phyloP scores from a whole-genome alignment of 2,329 filamentous ascomycete genomes.

The Cercospora nicotianae region DNA sequence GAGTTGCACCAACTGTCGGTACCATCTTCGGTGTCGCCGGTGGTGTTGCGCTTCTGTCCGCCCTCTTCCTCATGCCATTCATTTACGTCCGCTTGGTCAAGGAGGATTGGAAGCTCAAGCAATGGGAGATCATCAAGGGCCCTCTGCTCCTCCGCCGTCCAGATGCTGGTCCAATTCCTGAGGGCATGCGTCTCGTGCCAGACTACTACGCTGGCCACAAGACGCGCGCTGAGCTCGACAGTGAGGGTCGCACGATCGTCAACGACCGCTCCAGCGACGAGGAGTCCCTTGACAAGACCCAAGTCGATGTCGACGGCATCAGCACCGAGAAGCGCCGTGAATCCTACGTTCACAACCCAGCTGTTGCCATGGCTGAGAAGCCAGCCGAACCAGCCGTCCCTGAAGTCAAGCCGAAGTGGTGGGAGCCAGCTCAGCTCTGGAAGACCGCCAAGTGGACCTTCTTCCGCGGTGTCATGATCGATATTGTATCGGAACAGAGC shows the following conservation, averaged over 20 bases:
- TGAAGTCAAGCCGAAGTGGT: slow-evolving; percentile 33
- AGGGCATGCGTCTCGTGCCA: slow-evolving; percentile 23
- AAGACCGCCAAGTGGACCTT: slow-evolving; percentile 24
- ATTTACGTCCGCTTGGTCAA: slow-evolving; percentile 59
- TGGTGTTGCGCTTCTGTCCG: slow-evolving; percentile 52
- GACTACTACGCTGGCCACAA: slow-evolving; percentile 34
- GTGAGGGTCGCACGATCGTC: slow-evolving; percentile 30
- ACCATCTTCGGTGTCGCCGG: slow-evolving; percentile 56
- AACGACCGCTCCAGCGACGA: slow-evolving; percentile 20
- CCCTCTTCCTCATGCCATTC: slow-evolving; percentile 60
- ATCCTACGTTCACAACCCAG: slow-evolving; percentile 9
- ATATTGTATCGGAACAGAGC: slow-evolving; percentile 36
- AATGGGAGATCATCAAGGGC: slow-evolving; percentile 57
- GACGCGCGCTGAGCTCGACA: slow-evolving; percentile 54
- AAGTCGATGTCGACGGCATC: slow-evolving; percentile 14
- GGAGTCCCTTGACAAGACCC: slow-evolving; percentile 10
- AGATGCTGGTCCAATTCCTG: slow-evolving; percentile 6
- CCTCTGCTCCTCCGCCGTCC: slow-evolving; percentile 32
- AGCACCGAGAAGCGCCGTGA: slow-evolving; percentile 13
- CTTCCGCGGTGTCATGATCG: slow-evolving; percentile 28
- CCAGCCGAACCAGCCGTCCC: neutral
- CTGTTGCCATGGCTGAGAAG: slow-evolving; percentile 10
- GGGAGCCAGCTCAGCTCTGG: slow-evolving; percentile 32
- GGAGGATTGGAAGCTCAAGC: slow-evolving; percentile 61
- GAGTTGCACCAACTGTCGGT: slow-evolving; percentile 48